Conservation (phyloP, 495 filamentous ascomycete species). For the Penicillium arizonense region DNA sequence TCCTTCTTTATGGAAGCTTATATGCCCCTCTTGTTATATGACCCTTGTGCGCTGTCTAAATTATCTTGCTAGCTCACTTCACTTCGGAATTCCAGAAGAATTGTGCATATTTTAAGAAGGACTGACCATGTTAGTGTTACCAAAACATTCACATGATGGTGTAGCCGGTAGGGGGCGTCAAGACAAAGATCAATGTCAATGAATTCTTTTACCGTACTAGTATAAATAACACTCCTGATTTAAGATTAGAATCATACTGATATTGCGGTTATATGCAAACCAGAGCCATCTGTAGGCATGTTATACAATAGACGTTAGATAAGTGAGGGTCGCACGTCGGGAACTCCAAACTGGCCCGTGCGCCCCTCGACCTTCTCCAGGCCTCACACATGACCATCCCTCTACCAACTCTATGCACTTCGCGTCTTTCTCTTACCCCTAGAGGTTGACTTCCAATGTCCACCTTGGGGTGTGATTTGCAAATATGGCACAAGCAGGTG, state of each 20-base stretch:
- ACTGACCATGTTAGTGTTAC: too few species aligned
- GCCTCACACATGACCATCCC: conserved; percentile 19
- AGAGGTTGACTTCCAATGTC: conserved; percentile 47
- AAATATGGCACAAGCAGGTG: conserved; percentile 52
- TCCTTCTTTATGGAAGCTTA: too few species aligned
- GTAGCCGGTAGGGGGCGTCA: too few species aligned
- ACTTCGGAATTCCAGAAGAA: too few species aligned
- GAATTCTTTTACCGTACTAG: too few species aligned
- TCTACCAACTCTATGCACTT: conserved; percentile 25
- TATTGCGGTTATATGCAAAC: neutral
- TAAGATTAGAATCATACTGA: neutral
- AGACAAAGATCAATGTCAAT: too few species aligned
- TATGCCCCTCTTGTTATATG: too few species aligned
- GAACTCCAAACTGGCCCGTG: conserved; percentile 23
- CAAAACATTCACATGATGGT: too few species aligned
- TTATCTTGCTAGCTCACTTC: too few species aligned
- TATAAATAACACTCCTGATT: too few species aligned
- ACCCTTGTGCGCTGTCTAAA: too few species aligned
- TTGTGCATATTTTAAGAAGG: too few species aligned
- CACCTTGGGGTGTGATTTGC: conserved; percentile 39
- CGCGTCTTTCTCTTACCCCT: conserved; percentile 29
- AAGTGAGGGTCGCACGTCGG: neutral
- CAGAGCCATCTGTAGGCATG: neutral
- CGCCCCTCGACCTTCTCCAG: conserved; percentile 23
- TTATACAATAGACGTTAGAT: neutral